phyloP scores from a whole-genome alignment of 345 rosid species.

The Ceriops zippeliana region DNA sequence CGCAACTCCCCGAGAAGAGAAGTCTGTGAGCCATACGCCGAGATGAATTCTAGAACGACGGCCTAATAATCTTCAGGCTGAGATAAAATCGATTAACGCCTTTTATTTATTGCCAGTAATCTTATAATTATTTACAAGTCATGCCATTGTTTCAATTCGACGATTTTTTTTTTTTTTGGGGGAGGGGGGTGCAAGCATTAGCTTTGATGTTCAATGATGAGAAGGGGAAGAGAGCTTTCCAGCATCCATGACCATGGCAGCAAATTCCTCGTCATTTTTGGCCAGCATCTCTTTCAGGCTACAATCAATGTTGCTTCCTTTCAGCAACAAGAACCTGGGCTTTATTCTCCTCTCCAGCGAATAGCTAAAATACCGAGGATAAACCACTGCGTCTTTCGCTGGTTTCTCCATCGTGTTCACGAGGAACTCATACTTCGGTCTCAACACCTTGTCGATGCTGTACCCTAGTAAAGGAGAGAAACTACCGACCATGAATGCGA shows the following conservation, averaged over 20 bases:
- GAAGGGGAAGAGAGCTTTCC: conserved; percentile 21
- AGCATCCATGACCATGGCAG: conserved; percentile 54
- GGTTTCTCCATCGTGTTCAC: conserved; percentile 61
- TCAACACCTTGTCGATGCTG: conserved; percentile 63
- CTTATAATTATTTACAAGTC: neutral
- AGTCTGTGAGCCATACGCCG: no score
- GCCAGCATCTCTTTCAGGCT: conserved; percentile 76
- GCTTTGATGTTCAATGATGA: neutral
- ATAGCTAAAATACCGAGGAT: conserved; percentile 86
- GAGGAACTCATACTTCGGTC: conserved; percentile 75
- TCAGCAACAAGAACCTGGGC: conserved; percentile 71
- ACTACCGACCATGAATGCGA: conserved; percentile 68
- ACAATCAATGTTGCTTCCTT: conserved; percentile 52
- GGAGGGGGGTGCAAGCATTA: neutral
- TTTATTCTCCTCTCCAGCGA: conserved; percentile 83
- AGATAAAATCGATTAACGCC: no score
- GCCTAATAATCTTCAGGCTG: no score
- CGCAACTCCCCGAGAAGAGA: no score
- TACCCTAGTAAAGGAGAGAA: conserved; percentile 89
- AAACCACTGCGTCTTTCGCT: conserved; percentile 53
- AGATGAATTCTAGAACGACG: no score
- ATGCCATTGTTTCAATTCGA: neutral
- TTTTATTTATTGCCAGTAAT: no score
- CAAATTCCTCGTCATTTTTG: conserved; percentile 80
- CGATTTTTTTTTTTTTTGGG: no score